Percentiles rank a stretch among this genome's conserved stretches.
Evolutionary conservation across 2,329 filamentous ascomycete genomes (phyloP).

Genomic region (Proliferodiscus dingleyae): DNA sequence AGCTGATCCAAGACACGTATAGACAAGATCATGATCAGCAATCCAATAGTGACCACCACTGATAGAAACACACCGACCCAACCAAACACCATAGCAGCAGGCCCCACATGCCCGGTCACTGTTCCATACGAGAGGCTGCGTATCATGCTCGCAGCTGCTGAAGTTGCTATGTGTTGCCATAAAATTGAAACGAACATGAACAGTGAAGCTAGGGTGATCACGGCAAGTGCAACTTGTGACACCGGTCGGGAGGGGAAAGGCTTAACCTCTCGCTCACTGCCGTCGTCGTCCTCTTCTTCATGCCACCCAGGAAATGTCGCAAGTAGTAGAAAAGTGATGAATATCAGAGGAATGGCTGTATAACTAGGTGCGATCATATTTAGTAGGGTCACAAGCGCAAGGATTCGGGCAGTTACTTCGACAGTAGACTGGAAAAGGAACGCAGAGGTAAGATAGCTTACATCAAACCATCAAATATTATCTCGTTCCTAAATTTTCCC

Average conservation of each 20-base stretch:
- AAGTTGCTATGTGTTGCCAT: constrained; percentile 9
- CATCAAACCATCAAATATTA: constrained; percentile 13
- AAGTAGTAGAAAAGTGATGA: constrained; percentile 6
- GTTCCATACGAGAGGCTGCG: constrained; percentile 11
- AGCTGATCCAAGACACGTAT: constrained; percentile 6
- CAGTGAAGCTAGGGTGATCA: constrained; percentile 6
- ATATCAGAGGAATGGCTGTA: constrained; percentile 3
- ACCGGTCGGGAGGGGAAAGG: constrained; percentile 71
- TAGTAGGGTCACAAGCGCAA: no score
- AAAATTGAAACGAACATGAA: constrained; percentile 9
- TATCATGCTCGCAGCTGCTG: constrained; percentile 5
- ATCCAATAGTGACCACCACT: neutral
- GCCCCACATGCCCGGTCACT: constrained; percentile 4
- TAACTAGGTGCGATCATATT: constrained; percentile 1
- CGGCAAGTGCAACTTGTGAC: constrained; percentile 2
- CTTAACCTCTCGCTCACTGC: constrained; percentile 78
- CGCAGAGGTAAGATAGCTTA: constrained; percentile 1
- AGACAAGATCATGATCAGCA: constrained; percentile 8
- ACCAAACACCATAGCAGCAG: constrained; percentile 10
- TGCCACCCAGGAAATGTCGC: constrained; percentile 13
- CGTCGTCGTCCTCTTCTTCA: constrained; percentile 6
- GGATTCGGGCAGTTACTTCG: no score
- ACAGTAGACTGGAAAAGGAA: no score
- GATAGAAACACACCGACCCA: constrained; percentile 8
- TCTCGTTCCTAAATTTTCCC: constrained; percentile 6